Conservation (phyloP, 78 protist species). For the Pelomyxa schiedti region DNA sequence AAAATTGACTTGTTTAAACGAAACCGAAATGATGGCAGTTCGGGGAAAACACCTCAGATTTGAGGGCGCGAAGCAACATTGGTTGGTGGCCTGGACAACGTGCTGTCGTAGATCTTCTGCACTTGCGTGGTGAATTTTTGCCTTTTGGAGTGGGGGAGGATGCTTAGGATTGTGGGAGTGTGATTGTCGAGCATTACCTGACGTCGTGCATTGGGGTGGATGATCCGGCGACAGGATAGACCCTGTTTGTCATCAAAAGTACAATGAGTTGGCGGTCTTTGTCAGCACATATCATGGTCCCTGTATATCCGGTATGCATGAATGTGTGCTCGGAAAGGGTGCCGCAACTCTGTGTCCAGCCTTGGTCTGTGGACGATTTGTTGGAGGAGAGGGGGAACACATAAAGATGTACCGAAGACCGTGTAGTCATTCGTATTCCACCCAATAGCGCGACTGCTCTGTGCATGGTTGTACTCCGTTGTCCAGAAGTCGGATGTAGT, state of each 20-base stretch:
- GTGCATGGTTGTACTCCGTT: constrained; percentile 44
- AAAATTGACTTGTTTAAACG: too few relatives aligned
- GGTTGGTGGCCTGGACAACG: too few relatives aligned
- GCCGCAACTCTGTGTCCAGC: constrained; percentile 37
- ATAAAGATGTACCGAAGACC: constrained; percentile 17
- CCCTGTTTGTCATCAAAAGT: constrained; percentile 44
- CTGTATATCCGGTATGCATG: constrained; percentile 73
- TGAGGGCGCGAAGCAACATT: too few relatives aligned
- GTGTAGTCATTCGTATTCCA: constrained; percentile 50
- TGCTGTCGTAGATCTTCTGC: too few relatives aligned
- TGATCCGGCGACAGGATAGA: too few relatives aligned
- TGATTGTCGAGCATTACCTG: too few relatives aligned
- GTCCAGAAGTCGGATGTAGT: constrained; percentile 43
- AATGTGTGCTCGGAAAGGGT: constrained; percentile 43
- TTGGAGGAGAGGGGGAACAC: not conserved
- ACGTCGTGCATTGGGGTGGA: too few relatives aligned
- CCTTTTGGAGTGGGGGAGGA: too few relatives aligned
- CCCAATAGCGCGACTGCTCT: constrained; percentile 36
- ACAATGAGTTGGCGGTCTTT: constrained; percentile 31
- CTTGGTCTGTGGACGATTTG: constrained; percentile 14
- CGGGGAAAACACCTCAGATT: too few relatives aligned
- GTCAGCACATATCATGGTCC: constrained; percentile 63
- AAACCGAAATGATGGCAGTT: too few relatives aligned
- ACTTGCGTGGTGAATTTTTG: too few relatives aligned
- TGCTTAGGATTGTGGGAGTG: too few relatives aligned